Evolutionary conservation across 805 yeast genomes (phyloP).

Genomic region (Tetrapisispora phaffii): DNA sequence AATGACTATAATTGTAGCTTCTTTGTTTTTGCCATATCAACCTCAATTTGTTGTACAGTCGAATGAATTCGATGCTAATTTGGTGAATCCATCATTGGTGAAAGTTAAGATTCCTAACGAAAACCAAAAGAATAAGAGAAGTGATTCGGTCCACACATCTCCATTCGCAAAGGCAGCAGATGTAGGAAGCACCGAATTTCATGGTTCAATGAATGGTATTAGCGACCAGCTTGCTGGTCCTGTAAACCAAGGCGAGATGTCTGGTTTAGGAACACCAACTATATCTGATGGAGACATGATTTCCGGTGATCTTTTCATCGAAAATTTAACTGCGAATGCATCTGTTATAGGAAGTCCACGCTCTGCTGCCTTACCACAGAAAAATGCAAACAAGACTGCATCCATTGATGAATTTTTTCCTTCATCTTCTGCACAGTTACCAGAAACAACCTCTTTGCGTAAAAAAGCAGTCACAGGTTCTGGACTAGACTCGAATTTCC

Average conservation of each 20-base stretch:
- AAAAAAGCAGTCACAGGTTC: background rate
- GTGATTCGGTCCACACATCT: slow-evolving; percentile 19
- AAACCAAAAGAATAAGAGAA: slow-evolving; percentile 12
- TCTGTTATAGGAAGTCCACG: slow-evolving; percentile 16
- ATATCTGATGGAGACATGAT: slow-evolving; percentile 8
- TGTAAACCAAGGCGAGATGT: background rate
- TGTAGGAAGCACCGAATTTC: slow-evolving; percentile 5
- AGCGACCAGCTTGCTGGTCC: background rate
- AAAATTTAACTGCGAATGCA: slow-evolving; percentile 31
- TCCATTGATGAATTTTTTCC: slow-evolving; percentile 49
- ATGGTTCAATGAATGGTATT: background rate
- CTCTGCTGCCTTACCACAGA: background rate
- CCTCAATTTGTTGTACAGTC: slow-evolving; percentile 43
- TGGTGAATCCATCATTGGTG: slow-evolving; percentile 22
- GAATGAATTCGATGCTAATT: slow-evolving; percentile 20
- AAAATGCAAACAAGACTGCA: slow-evolving; percentile 9
- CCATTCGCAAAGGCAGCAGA: slow-evolving; percentile 11
- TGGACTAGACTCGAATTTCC: background rate
- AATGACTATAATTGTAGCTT: slow-evolving; percentile 64
- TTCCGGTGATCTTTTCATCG: slow-evolving; percentile 28
- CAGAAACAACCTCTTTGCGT: background rate
- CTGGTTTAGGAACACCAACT: background rate
- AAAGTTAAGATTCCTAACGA: slow-evolving; percentile 12
- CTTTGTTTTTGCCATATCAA: slow-evolving; percentile 66
- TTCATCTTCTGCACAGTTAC: slow-evolving; percentile 8